A percentile compares a stretch with the other conserved stretches of the same genome.
These are phyloP conservation scores for Capronia americana DNA, from an alignment of 2,329 filamentous ascomycete genomes.

Conservation along the genomic window DNA sequence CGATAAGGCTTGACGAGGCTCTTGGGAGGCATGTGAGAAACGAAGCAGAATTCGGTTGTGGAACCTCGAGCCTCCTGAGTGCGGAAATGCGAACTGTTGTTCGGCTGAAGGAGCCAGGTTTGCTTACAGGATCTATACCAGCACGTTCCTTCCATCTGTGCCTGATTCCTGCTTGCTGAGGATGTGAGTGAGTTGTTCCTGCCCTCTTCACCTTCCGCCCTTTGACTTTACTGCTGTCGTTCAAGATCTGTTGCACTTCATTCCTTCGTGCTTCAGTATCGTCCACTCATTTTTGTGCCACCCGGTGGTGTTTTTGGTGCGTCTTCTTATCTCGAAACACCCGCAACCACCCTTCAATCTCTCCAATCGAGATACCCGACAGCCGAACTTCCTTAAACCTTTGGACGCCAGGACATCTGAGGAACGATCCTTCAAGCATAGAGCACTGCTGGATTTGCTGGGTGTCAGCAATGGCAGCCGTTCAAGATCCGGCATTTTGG, in stretches of 20 bases:
- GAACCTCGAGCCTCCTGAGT: constrained; percentile 16
- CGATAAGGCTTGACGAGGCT: constrained; percentile 8
- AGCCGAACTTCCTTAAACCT: constrained; percentile 13
- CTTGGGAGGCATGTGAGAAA: constrained; percentile 8
- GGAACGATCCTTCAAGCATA: constrained; percentile 17
- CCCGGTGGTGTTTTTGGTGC: constrained; percentile 1
- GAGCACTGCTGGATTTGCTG: not conserved
- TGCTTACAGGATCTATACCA: constrained; percentile 10
- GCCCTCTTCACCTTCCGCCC: constrained; percentile 1
- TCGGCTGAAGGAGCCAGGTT: not conserved
- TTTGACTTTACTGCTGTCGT: constrained; percentile 4
- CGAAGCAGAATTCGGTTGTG: constrained; percentile 12
- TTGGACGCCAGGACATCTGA: constrained; percentile 6
- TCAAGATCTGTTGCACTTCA: constrained; percentile 39
- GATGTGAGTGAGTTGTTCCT: constrained; percentile 29
- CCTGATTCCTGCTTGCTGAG: constrained; percentile 15
- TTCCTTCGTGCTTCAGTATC: constrained; percentile 40
- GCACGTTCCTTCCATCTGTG: constrained; percentile 17
- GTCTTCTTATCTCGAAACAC: constrained; percentile 19
- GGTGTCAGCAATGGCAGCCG: constrained; percentile 51
- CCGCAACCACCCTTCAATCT: constrained; percentile 15
- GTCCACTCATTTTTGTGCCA: constrained; percentile 38
- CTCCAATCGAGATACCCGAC: constrained; percentile 11
- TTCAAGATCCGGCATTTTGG: constrained; percentile 66
- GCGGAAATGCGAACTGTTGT: not conserved